Evolutionary conservation across 75 land plant species (phyloP), one percentile per base, ranked within the genome.

Genomic region (Pseudotsuga menziesii): DNA sequence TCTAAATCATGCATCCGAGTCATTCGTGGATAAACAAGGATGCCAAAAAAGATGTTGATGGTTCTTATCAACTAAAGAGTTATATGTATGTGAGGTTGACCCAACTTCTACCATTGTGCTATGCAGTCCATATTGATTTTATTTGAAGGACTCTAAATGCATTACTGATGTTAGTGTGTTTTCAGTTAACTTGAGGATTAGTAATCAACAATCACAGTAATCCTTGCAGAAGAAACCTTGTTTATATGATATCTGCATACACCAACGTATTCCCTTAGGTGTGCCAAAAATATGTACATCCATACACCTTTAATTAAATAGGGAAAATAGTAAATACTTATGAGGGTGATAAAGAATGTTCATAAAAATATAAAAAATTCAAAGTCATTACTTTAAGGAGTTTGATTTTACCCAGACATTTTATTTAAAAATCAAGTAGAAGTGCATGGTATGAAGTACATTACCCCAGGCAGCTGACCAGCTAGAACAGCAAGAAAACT

Each of bases 391-490:
- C n/a, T 69, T 39, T 69, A 41, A n/a, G 13, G 54, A n/a, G 8
- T 39, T 41, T 69, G 11, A 16, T 69, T 7, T 64, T 69, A 48
- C 9, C 9, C 52, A 48, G 52, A 48, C 11, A 48, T 48, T 9
- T 48, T 48, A 48, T 48, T 48, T 11, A 48, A 48, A 48, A 48
- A 48, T 48, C 11, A 48, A 9, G 54, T 69, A 41, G 52, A 69
- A 69, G 8, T 69, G 39, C 41, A 69, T 41, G 23, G n/a, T 17
- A 69, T 69, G 72, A 9, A 69, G 52, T 69, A 69, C 19, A n/a
- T 58, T 85, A 94, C 97, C 85, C 99, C 99, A 22, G 99, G 99
- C 66, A 96, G 97, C 80, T 90, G 95, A 29, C 99, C 95, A 71
- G 94, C 98, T 69, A 92, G 80, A 39, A 94, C 85, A 44, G 88